Conservation (phyloP, 805 yeast species). For the Kodamaea kakaduensis region DNA sequence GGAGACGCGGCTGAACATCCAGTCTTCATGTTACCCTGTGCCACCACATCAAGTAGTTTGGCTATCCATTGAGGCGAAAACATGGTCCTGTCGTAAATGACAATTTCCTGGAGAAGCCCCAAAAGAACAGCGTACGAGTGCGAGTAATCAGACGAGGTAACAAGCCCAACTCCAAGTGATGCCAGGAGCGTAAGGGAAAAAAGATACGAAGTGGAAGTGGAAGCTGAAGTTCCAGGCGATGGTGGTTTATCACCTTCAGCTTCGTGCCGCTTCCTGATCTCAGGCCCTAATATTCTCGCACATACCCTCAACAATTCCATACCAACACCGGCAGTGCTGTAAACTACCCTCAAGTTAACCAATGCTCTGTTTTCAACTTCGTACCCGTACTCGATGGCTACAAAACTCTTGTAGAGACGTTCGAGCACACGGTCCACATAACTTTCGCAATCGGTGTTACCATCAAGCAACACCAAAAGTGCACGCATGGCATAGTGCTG, state of each 20-base stretch:
- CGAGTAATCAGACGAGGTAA: slow-evolving; percentile 25
- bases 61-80: slow-evolving; percentile 1
- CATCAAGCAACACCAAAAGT: slow-evolving; percentile 51
- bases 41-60: not conserved
- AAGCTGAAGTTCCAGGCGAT: too few species aligned
- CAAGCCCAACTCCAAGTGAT: slow-evolving; percentile 31
- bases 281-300: slow-evolving; percentile 39
- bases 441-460: slow-evolving; percentile 44
- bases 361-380: slow-evolving; percentile 30
- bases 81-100: slow-evolving; percentile 1
- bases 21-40: slow-evolving; percentile 16
- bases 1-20: slow-evolving; percentile 32
- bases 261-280: slow-evolving; percentile 21
- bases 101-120: slow-evolving; percentile 31
- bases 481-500: slow-evolving; percentile 70
- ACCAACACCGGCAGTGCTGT: slow-evolving; percentile 22
- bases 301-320: slow-evolving; percentile 26
- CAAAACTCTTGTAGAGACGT: slow-evolving; percentile 26
- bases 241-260: slow-evolving; percentile 21
- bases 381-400: slow-evolving; percentile 35
- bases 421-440: slow-evolving; percentile 39
- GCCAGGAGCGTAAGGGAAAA: slow-evolving; percentile 21
- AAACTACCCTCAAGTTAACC: slow-evolving; percentile 35
- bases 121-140: slow-evolving; percentile 28
- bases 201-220: too few species aligned